Percentiles rank a stretch among this genome's conserved stretches.
Conservation (phyloP, 2,329 filamentous ascomycete genomes). For the Clonostachys chloroleuca region DNA sequence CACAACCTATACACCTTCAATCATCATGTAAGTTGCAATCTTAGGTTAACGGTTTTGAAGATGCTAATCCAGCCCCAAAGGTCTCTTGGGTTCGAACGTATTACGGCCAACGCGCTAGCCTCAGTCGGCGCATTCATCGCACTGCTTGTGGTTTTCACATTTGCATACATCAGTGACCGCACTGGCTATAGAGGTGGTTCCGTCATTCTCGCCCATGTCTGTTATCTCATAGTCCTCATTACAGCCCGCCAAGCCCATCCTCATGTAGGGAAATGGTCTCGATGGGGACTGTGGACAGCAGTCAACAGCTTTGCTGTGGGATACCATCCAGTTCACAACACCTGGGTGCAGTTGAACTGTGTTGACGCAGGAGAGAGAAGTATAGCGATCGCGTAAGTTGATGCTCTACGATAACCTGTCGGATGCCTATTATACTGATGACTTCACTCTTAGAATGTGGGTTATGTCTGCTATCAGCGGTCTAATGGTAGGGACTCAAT, state of each 20-base stretch:
- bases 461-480: constrained; percentile 47
- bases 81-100: constrained; percentile 37
- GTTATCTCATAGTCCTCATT: constrained; percentile 38
- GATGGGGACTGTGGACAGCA: constrained; percentile 44
- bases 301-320: constrained; percentile 46
- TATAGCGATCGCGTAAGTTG: constrained; percentile 39
- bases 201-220: constrained; percentile 36
- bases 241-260: constrained; percentile 32
- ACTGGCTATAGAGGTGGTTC: constrained; percentile 34
- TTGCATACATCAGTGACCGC: constrained; percentile 41
- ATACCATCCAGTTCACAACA: constrained; percentile 48
- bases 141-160: constrained; percentile 39
- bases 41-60: constrained; percentile 9
- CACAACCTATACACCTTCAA: constrained; percentile 44
- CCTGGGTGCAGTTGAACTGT: constrained; percentile 49
- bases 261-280: constrained; percentile 38
- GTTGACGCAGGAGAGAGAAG: constrained; percentile 37
- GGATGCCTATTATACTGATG: constrained; percentile 1
- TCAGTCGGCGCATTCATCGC: constrained; percentile 35
- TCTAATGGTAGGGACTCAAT: constrained; percentile 45
- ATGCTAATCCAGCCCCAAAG: constrained; percentile 8
- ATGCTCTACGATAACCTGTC: neutral
- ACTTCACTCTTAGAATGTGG: constrained; percentile 21
- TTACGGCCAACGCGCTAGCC: constrained; percentile 40
- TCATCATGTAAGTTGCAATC: constrained; percentile 24